Evolutionary conservation across 192 early-diverging fungal genomes (phyloP), one percentile per base, ranked within the genome.

Genomic region (Phlyctochytrium planicorne): DNA sequence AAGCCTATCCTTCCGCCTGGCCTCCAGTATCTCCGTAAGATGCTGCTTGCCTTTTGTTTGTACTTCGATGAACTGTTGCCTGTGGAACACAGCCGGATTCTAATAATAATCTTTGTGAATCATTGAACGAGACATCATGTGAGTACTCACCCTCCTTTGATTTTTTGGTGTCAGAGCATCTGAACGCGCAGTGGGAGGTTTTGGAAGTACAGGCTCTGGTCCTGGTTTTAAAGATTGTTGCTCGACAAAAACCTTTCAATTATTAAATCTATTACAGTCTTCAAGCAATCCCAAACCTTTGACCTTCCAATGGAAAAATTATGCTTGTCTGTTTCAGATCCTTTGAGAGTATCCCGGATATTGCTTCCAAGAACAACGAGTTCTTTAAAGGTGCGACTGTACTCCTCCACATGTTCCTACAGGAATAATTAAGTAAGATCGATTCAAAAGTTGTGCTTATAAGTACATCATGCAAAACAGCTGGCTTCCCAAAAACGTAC

Each of bases 401-500:
- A 71, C 24, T 71, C 69, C 17, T 71, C 69, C 29, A 20, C 62
- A 20, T 64, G 2, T 1, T 62, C 69, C 62, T 64, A 24, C 10
- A 65, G n/a, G n/a, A n/a, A 1, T n/a, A 60, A 1, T 34, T n/a
- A 16, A 33, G 2, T 36, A 6, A 33, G 40, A 14, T 47, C 20
- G 40, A 0, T 27, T 16, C 6, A 61, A 12, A 37, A 16, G 32
- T 23, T 17, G 24, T 47, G 0, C 50, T 10, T 20, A 37, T 20
- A 27, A 12, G 1, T 23, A 67, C 66, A 29, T 27, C 53, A 16
- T 23, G 31, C 25, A 71, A 32, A 16, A 27, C 34, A 2, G 62
- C 1, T 0, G 69, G 69, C 34, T 59, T 71, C 24, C 69, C 69
- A 71, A 65, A 71, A 16, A 20, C 14, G 34, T 69, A 62, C 20